Evolutionary conservation across 2,329 filamentous ascomycete species (phyloP), one percentile per base, ranked within the genome.

Genomic region (Scedosporium boydii): DNA sequence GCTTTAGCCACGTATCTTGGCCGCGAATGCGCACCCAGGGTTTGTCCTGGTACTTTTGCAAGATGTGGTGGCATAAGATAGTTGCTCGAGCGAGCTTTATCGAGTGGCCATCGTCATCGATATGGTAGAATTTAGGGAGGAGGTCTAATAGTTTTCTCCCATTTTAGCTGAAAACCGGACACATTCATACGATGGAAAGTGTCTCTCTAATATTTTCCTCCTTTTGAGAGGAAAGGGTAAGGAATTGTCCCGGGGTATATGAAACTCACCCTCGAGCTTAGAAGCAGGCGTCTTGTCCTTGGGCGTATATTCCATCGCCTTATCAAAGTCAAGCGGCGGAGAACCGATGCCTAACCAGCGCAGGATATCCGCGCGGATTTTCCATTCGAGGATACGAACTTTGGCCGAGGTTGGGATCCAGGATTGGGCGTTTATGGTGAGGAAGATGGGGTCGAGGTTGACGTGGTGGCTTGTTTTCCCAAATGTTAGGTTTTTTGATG

Each of bases 31-130:
- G 72, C 34, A 84, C 77, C 77, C 81, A 81, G 3, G 78, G 73
- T 62, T 71, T 75, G 26, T 76, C 71, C 12, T 71, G 68, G 66
- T 77, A 88, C 48, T 72, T 71, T 66, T 70, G 68, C 60, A 80
- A 82, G 1, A 81, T 69, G 38, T 78, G 70, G 70, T 87, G 79
- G 1, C 85, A 90, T 68, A 91, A 74, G 3, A 82, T 82, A 18
- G 95, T 72, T 1, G 90, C 87, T 38, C 92, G 79, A 6, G 87
- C 79, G 4, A 96, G 75, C 73, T 97, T 97, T 61, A 87, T 80
- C 9, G 85, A 80, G 74, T 98, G 93, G 0, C 93, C 92, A 72
- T 97, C 92, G 67, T 96, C 93, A 0, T 80, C 69, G 41, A 82
- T 69, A 9, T 65, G 64, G 63, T 80, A 77, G 18, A 86, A 71